A percentile compares a stretch with the other conserved stretches of the same genome.
phyloP scores from a whole-genome alignment of 164 flowering plant genomes.

The Aristolochia fimbriata region DNA sequence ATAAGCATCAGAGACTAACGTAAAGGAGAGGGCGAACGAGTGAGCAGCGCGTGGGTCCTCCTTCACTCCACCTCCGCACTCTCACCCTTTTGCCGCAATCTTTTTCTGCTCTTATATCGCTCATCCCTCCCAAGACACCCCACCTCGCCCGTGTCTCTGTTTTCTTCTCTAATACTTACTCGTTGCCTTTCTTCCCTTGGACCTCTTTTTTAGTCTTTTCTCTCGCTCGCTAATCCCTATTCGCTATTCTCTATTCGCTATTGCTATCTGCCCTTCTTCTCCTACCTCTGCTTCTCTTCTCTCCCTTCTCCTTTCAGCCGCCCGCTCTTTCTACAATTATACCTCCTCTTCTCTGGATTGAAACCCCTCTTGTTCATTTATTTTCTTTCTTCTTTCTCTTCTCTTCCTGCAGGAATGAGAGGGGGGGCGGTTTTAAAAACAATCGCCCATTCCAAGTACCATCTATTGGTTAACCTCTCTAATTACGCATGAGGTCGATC shows the following conservation, averaged over 20 bases:
- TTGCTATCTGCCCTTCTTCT: too few species aligned
- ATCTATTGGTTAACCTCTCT: not conserved
- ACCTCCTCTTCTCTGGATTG: not conserved
- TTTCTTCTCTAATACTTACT: too few species aligned
- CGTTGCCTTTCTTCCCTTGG: not conserved
- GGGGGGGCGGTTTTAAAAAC: not conserved
- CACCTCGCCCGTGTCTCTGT: too few species aligned
- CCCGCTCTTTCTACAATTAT: not conserved
- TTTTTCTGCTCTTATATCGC: constrained; percentile 8
- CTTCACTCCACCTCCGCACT: not conserved
- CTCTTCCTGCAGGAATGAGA: too few species aligned
- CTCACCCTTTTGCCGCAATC: not conserved
- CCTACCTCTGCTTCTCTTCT: not conserved
- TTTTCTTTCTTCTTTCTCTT: not conserved
- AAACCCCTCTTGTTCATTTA: not conserved
- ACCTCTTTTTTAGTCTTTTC: not conserved
- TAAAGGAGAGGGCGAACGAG: constrained; percentile 1
- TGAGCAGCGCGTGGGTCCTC: constrained; percentile 2
- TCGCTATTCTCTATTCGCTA: too few species aligned
- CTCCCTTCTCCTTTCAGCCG: not conserved
- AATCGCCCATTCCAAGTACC: not conserved
- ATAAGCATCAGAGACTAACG: not conserved
- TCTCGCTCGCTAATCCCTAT: too few species aligned
- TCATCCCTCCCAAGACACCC: not conserved
- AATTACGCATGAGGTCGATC: too few species aligned